A percentile compares a stretch with the other conserved stretches of the same genome.
Conservation (phyloP, 495 filamentous ascomycete genomes). For the Durotheca rogersii region DNA sequence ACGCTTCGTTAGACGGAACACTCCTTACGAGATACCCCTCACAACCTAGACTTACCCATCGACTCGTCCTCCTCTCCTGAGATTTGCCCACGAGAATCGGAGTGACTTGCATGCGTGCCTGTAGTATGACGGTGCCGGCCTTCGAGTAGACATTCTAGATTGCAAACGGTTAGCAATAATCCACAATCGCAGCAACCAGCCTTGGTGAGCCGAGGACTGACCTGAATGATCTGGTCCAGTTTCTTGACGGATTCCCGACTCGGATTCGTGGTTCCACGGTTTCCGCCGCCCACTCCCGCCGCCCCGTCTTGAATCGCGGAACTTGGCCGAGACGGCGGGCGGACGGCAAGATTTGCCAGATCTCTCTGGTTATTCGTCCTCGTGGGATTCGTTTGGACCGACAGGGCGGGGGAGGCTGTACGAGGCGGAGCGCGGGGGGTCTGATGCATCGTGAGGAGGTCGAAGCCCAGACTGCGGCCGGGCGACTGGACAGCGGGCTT, state of each 20-base stretch:
- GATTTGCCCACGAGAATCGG: slow-evolving; percentile 58
- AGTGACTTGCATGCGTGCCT: slow-evolving; percentile 70
- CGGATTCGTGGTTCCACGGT: slow-evolving; percentile 48
- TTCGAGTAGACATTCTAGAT: slow-evolving; percentile 87
- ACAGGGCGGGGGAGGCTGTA: slow-evolving; percentile 64
- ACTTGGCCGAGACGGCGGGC: slow-evolving; percentile 42
- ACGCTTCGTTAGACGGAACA: slow-evolving; percentile 23
- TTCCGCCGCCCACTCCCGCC: slow-evolving; percentile 45
- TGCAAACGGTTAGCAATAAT: slow-evolving; percentile 2
- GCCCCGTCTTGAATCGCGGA: slow-evolving; percentile 40
- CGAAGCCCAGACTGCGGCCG: slow-evolving; percentile 11
- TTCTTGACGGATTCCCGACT: slow-evolving; percentile 67
- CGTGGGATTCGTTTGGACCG: slow-evolving; percentile 64
- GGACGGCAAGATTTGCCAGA: slow-evolving; percentile 41
- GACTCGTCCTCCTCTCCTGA: slow-evolving; percentile 66
- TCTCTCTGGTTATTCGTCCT: slow-evolving; percentile 74
- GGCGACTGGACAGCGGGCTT: not conserved
- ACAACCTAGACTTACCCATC: slow-evolving; percentile 75
- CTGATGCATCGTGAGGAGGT: slow-evolving; percentile 68
- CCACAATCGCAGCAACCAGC: not conserved
- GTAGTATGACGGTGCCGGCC: slow-evolving; percentile 79
- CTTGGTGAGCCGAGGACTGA: slow-evolving; percentile 43
- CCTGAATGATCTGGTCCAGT: slow-evolving; percentile 88
- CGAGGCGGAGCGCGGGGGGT: slow-evolving; percentile 70
- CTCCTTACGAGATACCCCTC: slow-evolving; percentile 1